Evolutionary conservation across 192 early-diverging fungal species (phyloP).

Genomic region (Linnemannia schmuckeri): DNA sequence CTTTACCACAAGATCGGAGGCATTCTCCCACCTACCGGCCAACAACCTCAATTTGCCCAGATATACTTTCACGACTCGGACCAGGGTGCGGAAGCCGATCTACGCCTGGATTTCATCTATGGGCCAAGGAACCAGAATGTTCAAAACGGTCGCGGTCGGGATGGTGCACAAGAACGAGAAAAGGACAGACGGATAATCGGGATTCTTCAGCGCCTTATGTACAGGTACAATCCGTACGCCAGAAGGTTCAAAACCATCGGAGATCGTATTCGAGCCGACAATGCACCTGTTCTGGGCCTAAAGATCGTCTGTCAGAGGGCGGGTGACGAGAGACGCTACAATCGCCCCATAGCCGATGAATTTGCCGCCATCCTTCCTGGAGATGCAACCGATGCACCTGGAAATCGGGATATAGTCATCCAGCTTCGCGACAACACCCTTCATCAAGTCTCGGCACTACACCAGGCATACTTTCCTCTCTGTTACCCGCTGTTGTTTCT

Average conservation of each 20-base stretch:
- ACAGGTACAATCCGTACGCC: constrained; percentile 15
- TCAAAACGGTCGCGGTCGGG: background rate
- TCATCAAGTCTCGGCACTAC: background rate
- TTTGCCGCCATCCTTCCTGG: constrained; percentile 11
- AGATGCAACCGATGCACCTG: background rate
- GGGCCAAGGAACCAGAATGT: background rate
- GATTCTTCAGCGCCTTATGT: background rate
- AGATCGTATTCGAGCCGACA: background rate
- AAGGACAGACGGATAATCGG: background rate
- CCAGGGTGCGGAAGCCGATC: background rate
- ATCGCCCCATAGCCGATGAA: constrained; percentile 6
- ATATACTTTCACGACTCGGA: constrained; percentile 4
- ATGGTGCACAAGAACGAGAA: background rate
- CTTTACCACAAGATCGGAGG: constrained; percentile 15
- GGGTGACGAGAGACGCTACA: background rate
- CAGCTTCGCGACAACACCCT: background rate
- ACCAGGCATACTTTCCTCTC: background rate
- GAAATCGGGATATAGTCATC: background rate
- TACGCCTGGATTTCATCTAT: background rate
- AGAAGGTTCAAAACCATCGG: background rate
- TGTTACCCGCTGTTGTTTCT: background rate
- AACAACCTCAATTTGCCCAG: constrained; percentile 5
- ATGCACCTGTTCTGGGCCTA: background rate
- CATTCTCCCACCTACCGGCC: background rate
- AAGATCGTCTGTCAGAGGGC: background rate